These are phyloP conservation scores for Hymenoscyphus scutula DNA, from an alignment of 2,329 filamentous ascomycete genomes.

Conservation along the genomic window DNA sequence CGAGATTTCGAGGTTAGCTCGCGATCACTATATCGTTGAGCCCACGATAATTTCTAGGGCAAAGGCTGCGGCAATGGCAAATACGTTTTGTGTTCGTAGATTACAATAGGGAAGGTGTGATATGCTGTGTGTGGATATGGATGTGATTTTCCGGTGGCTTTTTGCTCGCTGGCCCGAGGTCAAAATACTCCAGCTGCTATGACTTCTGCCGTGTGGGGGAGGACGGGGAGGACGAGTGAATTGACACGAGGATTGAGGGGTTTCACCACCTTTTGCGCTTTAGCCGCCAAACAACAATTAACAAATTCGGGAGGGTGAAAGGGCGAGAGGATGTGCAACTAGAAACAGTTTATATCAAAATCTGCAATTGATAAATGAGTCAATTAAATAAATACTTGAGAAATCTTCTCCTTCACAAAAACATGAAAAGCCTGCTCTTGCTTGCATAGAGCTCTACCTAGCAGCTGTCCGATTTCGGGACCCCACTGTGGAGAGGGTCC, in stretches of 20 bases:
- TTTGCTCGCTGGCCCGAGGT: background rate
- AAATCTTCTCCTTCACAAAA: background rate
- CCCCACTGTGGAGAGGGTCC: background rate
- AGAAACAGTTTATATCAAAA: background rate
- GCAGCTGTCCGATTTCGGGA: constrained; percentile 4
- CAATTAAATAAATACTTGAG: background rate
- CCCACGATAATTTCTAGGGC: background rate
- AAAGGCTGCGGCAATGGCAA: background rate
- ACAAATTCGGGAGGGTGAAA: constrained; percentile 1
- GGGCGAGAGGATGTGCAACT: background rate
- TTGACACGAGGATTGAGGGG: constrained; percentile 2
- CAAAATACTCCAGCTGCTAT: background rate
- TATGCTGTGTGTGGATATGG: background rate
- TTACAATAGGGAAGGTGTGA: background rate
- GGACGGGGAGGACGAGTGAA: background rate
- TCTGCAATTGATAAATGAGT: background rate
- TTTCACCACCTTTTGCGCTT: background rate
- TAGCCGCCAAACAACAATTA: background rate
- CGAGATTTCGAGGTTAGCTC: background rate
- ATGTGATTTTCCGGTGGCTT: background rate
- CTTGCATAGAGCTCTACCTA: background rate
- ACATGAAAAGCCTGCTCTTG: background rate
- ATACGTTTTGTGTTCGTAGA: background rate
- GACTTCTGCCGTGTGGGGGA: background rate
- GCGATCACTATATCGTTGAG: background rate